Percentiles rank a stretch among this genome's conserved stretches.
These are phyloP conservation scores for Fusarium tuaranense DNA, from an alignment of 2,329 filamentous ascomycete genomes.

Conservation along the genomic window DNA sequence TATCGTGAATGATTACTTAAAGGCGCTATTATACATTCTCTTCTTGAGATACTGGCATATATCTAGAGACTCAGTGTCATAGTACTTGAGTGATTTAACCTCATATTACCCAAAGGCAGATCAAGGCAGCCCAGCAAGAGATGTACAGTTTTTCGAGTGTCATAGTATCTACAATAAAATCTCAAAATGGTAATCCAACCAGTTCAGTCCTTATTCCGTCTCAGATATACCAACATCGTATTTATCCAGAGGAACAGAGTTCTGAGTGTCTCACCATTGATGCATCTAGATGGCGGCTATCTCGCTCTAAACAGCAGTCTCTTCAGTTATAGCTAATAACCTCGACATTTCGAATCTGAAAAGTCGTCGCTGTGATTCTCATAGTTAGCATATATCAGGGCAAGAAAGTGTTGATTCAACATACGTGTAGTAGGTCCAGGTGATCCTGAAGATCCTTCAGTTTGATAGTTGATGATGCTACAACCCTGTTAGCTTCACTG, in stretches of 20 bases:
- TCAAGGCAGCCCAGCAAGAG: no score
- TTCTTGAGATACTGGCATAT: background rate
- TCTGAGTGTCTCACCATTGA: background rate
- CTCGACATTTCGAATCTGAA: slow-evolving; percentile 28
- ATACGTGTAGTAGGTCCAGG: slow-evolving; percentile 25
- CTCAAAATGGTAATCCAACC: background rate
- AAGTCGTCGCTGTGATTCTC: slow-evolving; percentile 12
- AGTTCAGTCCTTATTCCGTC: background rate
- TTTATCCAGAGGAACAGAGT: background rate
- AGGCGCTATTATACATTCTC: background rate
- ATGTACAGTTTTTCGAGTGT: background rate
- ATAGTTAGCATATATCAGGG: background rate
- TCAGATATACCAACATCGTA: background rate
- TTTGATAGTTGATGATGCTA: slow-evolving; percentile 34
- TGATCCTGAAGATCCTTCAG: slow-evolving; percentile 29
- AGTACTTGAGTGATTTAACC: background rate
- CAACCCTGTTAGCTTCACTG: background rate
- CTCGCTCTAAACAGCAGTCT: background rate
- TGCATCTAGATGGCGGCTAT: background rate
- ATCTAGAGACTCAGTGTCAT: background rate
- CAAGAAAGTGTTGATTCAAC: background rate
- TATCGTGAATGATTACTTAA: background rate
- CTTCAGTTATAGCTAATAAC: slow-evolving; percentile 31
- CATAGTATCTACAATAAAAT: background rate
- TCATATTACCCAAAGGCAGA: no score